A percentile compares a stretch with the other conserved stretches of the same genome.
phyloP scores from a whole-genome alignment of 805 yeast genomes.

The Candida dendrica region DNA sequence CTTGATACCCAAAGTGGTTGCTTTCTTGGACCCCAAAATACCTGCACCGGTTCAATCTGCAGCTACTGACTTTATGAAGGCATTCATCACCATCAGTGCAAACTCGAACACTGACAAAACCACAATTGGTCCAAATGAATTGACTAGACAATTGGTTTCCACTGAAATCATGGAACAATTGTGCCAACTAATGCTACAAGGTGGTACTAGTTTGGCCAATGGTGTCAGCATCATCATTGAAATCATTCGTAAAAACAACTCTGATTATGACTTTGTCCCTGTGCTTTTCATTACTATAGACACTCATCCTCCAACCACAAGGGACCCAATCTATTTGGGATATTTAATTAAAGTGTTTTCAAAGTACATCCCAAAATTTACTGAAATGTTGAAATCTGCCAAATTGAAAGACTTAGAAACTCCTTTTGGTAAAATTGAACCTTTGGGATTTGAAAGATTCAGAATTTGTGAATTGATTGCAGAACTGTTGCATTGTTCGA shows the following conservation, averaged over 20 bases:
- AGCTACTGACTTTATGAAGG: slow-evolving; percentile 91
- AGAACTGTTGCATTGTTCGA: slow-evolving; percentile 93
- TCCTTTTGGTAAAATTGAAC: slow-evolving; percentile 61
- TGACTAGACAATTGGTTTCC: slow-evolving; percentile 85
- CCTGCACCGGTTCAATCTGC: slow-evolving; percentile 79
- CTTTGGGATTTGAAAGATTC: slow-evolving; percentile 86
- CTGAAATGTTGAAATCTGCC: slow-evolving; percentile 44
- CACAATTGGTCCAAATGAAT: slow-evolving; percentile 91
- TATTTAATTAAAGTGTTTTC: slow-evolving; percentile 75
- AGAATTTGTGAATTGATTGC: slow-evolving; percentile 89
- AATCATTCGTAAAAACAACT: slow-evolving; percentile 88
- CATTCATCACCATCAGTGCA: slow-evolving; percentile 88
- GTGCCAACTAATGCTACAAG: slow-evolving; percentile 69
- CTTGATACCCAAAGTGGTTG: slow-evolving; percentile 65
- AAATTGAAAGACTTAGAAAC: slow-evolving; percentile 38
- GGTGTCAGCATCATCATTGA: slow-evolving; percentile 95
- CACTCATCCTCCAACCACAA: slow-evolving; percentile 84
- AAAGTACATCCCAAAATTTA: slow-evolving; percentile 62
- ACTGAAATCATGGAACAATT: slow-evolving; percentile 58
- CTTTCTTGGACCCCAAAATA: slow-evolving; percentile 60
- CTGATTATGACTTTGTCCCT: slow-evolving; percentile 89
- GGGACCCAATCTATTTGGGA: slow-evolving; percentile 92
- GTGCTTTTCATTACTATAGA: slow-evolving; percentile 76
- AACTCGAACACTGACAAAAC: slow-evolving; percentile 85
- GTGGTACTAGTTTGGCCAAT: slow-evolving; percentile 84